Evolutionary conservation across 495 filamentous ascomycete genomes (phyloP).

Genomic region (Lasiosphaeris hirsuta): DNA sequence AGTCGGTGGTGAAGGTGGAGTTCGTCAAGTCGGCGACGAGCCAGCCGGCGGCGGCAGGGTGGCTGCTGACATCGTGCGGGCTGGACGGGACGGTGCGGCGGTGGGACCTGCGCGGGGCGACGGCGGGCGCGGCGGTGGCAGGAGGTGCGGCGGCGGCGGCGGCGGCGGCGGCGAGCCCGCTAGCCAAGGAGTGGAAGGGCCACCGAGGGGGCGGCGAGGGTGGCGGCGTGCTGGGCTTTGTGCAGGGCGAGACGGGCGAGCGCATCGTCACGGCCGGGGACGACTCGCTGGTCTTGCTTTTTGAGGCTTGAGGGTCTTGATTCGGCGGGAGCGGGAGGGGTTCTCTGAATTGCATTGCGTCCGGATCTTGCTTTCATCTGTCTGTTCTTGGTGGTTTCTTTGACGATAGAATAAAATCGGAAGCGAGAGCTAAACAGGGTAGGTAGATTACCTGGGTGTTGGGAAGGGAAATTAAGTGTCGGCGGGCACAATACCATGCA

Average conservation of each 20-base stretch:
- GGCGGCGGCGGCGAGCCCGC: slow-evolving; percentile 51
- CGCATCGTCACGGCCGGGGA: slow-evolving; percentile 84
- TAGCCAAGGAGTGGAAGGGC: slow-evolving; percentile 77
- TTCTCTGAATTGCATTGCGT: too few species aligned
- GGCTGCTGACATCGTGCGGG: slow-evolving; percentile 75
- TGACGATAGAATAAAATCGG: too few species aligned
- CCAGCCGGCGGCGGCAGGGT: slow-evolving; percentile 30
- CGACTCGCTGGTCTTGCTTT: slow-evolving; percentile 70
- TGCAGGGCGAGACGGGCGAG: slow-evolving; percentile 65
- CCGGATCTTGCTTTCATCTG: too few species aligned
- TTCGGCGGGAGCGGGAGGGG: too few species aligned
- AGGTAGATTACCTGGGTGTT: too few species aligned
- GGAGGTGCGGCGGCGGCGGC: background rate
- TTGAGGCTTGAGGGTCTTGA: slow-evolving; percentile 47
- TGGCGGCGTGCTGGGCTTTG: slow-evolving; percentile 85
- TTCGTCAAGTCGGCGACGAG: slow-evolving; percentile 57
- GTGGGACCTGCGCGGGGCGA: slow-evolving; percentile 85
- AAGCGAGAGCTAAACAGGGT: too few species aligned
- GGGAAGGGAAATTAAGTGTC: too few species aligned
- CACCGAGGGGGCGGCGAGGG: slow-evolving; percentile 75
- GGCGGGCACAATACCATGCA: too few species aligned
- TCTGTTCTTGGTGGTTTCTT: too few species aligned
- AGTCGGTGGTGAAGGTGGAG: slow-evolving; percentile 85
- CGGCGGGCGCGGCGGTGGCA: slow-evolving; percentile 40
- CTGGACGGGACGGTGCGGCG: slow-evolving; percentile 82